These are phyloP conservation scores for Botrytis squamosa DNA, from an alignment of 2,329 filamentous ascomycete species.

Conservation along the genomic window DNA sequence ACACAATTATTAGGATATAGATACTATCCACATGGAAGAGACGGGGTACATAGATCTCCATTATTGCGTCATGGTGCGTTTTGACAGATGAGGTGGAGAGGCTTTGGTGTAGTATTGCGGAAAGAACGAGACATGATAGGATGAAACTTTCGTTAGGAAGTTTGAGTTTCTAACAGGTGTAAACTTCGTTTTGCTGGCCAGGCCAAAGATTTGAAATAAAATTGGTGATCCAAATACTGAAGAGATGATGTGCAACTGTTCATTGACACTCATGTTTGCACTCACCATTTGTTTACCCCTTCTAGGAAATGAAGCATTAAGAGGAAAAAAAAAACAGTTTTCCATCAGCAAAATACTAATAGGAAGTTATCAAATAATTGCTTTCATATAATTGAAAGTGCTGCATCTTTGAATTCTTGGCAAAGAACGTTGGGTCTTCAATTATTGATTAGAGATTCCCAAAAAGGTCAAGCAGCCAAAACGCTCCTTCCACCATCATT, in stretches of 20 bases:
- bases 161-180: neutral
- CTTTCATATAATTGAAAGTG: neutral
- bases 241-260: neutral
- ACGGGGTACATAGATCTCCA: neutral
- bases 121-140: neutral
- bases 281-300: neutral
- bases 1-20: neutral
- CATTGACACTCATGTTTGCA: neutral
- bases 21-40: neutral
- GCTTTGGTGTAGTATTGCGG: neutral
- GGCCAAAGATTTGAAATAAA: accelerated
- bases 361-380: neutral
- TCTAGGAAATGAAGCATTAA: neutral
- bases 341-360: neutral
- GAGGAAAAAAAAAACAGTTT: no score
- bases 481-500: constrained; percentile 12
- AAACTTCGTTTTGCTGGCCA: neutral
- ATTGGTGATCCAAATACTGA: neutral
- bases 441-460: neutral
- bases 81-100: neutral
- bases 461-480: neutral
- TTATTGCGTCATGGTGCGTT: neutral
- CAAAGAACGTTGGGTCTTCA: neutral
- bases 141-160: neutral
- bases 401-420: neutral